Conservation (phyloP, 768 basidiomycete species). For the Candolleomyces eurysporus region DNA sequence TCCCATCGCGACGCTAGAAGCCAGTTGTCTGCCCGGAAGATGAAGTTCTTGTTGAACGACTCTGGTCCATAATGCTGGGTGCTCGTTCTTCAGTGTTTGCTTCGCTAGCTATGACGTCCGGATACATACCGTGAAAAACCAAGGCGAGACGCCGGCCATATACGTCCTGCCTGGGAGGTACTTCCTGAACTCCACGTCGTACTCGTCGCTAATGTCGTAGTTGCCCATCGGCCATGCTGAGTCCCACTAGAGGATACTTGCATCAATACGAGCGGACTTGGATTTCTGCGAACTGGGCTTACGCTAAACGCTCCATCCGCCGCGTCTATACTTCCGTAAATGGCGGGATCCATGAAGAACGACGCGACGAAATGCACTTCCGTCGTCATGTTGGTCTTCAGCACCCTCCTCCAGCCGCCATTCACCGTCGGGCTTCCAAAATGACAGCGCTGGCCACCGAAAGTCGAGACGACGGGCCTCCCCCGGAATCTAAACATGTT, state of each 20-base stretch:
- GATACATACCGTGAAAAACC: constrained; percentile 56
- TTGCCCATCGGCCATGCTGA: constrained; percentile 47
- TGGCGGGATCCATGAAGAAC: constrained; percentile 52
- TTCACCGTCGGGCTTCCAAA: constrained; percentile 43
- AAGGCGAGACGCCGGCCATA: constrained; percentile 54
- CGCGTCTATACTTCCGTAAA: constrained; percentile 33
- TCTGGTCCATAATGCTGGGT: constrained; percentile 48
- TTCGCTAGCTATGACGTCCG: not conserved
- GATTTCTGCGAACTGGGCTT: constrained; percentile 11
- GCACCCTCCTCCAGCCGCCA: constrained; percentile 43
- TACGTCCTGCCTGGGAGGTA: constrained; percentile 30
- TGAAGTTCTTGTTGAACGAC: constrained; percentile 58
- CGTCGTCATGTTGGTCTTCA: constrained; percentile 21
- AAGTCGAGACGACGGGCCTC: constrained; percentile 48
- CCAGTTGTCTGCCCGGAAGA: constrained; percentile 59
- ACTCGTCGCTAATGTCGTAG: constrained; percentile 27
- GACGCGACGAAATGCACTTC: constrained; percentile 53
- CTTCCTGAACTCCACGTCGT: constrained; percentile 26
- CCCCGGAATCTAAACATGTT: constrained; percentile 39
- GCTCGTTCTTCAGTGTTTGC: not conserved
- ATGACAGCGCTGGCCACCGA: constrained; percentile 50
- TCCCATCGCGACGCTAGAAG: constrained; percentile 59
- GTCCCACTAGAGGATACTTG: constrained; percentile 42
- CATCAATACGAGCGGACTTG: not conserved
- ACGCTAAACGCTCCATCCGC: constrained; percentile 55